Evolutionary conservation across 1,284 basidiomycete genomes (phyloP), one percentile per base, ranked within the genome.

Genomic region (Xerocomus nothofagi): DNA sequence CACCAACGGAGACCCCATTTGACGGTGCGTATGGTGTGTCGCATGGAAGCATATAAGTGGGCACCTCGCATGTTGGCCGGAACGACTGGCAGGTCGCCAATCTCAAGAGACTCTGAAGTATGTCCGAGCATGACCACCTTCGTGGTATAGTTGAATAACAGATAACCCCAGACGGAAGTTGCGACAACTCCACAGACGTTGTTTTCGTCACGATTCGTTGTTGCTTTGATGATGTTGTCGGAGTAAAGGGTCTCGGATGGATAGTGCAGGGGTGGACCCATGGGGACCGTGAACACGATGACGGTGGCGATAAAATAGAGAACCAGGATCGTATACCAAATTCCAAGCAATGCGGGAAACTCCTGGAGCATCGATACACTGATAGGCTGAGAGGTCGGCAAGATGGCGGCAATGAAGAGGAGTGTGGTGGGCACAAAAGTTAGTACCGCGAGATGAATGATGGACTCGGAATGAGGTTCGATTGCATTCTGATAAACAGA

Each of bases 81-180:
- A 8, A 93, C 76, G 46, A 94, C 82, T 2, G 92, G 92, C 37
- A 94, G 71, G 66, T 94, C 91, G 55, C 84, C 89, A 20, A 93
- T 90, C 59, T 94, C 89, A 50, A 94, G 78, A 48, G 81, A 86
- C 51, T 80, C 76, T 4, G 85, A 75, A 8, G 75, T 76, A 65
- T 91, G 83, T 4, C 91, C 91, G 38, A 91, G 82, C 79, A 84
- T 83, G 50, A 94, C 82, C 7, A 94, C 88, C 55, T 86, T 84
- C 1, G 88, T 91, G 23, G 87, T 90, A 66, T 92, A 93, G 12
- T 82, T 84, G 69, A 94, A 95, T 10, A 92, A 66, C 4, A 69
- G 31, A 48, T 51, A 55, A 30, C 31, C 39, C 46, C 59, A 56
- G n/a, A 55, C 57, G 6, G 50, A 69, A 63, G 45, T 58, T 73